A percentile compares a stretch with the other conserved stretches of the same genome.
These are phyloP conservation scores for Chrysanthemum seticuspe DNA, from an alignment of 129 eudicot species.

Conservation along the genomic window DNA sequence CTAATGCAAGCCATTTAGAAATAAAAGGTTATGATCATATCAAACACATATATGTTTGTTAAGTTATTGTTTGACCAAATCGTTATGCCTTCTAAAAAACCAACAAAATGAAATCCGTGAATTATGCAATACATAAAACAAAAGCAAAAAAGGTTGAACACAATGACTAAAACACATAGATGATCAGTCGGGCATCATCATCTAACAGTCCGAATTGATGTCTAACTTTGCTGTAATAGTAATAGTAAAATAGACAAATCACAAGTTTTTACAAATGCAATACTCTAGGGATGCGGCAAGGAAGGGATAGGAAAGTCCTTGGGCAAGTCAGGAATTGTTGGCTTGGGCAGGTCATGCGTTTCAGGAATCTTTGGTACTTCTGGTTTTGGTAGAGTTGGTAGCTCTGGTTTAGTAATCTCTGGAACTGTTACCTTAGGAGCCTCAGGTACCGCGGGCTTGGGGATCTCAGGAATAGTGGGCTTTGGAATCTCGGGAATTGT, in stretches of 20 bases:
- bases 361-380: not conserved
- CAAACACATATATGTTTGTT: no score
- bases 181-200: not conserved
- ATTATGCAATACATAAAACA: not conserved
- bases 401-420: not conserved
- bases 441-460: constrained; percentile 11
- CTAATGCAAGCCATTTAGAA: no score
- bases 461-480: not conserved
- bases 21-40: no score
- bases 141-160: not conserved
- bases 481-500: not conserved
- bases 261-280: not conserved
- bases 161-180: not conserved
- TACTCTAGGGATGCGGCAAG: constrained; percentile 24
- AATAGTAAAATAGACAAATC: not conserved
- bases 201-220: not conserved
- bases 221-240: not conserved
- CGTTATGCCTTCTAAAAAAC: no score
- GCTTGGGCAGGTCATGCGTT: no score
- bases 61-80: no score
- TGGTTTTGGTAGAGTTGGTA: constrained; percentile 16
- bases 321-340: not conserved
- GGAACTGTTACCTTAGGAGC: not conserved
- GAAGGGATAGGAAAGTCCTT: constrained; percentile 34
- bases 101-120: no score